phyloP scores from a whole-genome alignment of 2,329 filamentous ascomycete genomes.

The Fusarium graminum region DNA sequence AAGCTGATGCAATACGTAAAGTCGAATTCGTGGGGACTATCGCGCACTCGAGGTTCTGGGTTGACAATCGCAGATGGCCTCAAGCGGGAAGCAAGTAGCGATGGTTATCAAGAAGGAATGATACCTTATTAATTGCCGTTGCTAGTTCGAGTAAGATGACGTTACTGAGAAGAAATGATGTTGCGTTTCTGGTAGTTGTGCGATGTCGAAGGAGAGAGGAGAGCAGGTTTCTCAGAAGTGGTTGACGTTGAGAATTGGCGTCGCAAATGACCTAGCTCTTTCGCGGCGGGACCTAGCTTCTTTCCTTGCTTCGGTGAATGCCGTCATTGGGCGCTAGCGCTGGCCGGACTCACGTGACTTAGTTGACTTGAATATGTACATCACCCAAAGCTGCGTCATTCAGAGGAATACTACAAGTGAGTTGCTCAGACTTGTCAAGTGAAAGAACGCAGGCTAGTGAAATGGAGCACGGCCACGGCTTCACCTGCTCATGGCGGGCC shows the following conservation, averaged over 20 bases:
- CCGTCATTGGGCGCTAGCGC: constrained; percentile 49
- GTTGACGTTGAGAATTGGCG: constrained; percentile 42
- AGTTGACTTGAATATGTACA: constrained; percentile 7
- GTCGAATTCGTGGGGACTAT: not conserved
- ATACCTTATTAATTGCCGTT: not conserved
- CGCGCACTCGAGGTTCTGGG: not conserved
- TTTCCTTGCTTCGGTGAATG: constrained; percentile 47
- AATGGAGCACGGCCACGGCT: too few species aligned
- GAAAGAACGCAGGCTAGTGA: too few species aligned
- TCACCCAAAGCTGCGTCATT: constrained; percentile 8
- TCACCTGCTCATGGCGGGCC: too few species aligned
- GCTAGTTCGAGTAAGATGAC: constrained; percentile 2
- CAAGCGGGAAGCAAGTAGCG: constrained; percentile 28
- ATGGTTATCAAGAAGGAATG: constrained; percentile 5
- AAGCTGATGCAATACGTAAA: constrained; percentile 1
- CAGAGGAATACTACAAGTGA: too few species aligned
- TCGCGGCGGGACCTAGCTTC: constrained; percentile 40
- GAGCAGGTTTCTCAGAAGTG: constrained; percentile 30
- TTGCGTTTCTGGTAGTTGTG: constrained; percentile 8
- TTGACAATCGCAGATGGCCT: constrained; percentile 10
- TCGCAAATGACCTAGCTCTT: constrained; percentile 29
- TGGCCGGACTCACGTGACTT: constrained; percentile 41
- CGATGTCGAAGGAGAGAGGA: constrained; percentile 13
- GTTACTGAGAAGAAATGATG: not conserved
- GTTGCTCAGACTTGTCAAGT: not conserved